Conservation (phyloP, 2,329 filamentous ascomycete species). For the Fonsecaea erecta region DNA sequence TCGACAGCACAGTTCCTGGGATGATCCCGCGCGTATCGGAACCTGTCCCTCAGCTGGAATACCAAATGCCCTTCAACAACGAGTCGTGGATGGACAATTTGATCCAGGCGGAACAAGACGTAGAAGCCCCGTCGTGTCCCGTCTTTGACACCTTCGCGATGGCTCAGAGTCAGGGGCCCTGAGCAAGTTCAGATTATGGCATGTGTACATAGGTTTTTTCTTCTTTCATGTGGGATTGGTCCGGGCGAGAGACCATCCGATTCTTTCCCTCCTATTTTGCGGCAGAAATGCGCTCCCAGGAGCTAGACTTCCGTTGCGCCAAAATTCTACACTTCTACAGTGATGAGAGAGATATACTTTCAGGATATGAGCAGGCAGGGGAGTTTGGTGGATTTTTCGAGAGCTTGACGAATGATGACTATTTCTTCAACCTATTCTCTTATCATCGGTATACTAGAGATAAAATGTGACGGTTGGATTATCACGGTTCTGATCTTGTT, state of each 20-base stretch:
- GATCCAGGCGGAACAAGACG: conserved; percentile 21
- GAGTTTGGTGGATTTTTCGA: background rate
- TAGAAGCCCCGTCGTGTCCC: conserved; percentile 14
- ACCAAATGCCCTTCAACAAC: conserved; percentile 31
- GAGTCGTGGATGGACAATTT: conserved; percentile 33
- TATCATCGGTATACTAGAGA: background rate
- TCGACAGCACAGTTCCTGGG: conserved; percentile 22
- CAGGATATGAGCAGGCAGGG: background rate
- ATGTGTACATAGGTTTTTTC: background rate
- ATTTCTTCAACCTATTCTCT: background rate
- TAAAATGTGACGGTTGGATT: background rate
- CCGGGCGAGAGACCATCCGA: background rate
- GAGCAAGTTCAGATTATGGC: background rate
- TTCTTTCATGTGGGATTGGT: background rate
- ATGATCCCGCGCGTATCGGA: conserved; percentile 20
- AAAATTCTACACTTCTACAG: background rate
- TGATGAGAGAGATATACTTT: background rate
- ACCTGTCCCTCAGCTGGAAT: conserved; percentile 24
- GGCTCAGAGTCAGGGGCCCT: conserved; percentile 3
- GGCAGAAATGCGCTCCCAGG: background rate
- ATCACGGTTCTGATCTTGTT: background rate
- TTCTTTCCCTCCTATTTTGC: background rate
- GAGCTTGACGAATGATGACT: background rate
- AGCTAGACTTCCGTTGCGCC: background rate
- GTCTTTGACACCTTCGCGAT: conserved; percentile 19